Percentiles rank a stretch among this genome's conserved stretches.
Conservation (phyloP, 1,139 yeast genomes). For the Saccharomyces uvarum region DNA sequence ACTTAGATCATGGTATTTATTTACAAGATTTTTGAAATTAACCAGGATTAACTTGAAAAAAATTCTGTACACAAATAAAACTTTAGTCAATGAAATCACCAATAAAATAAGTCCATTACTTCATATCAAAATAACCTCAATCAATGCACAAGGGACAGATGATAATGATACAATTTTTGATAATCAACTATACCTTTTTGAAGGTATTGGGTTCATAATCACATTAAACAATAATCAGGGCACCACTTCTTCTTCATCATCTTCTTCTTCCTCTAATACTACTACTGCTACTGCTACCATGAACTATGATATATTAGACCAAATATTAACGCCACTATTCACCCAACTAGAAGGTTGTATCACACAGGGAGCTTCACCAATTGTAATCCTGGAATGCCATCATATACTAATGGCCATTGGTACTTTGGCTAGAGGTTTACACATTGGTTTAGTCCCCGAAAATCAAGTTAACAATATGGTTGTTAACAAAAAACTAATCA, state of each 20-base stretch:
- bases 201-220: conserved; percentile 63
- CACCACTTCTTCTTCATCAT: background rate
- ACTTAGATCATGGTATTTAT: conserved; percentile 82
- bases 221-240: background rate
- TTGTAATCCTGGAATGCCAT: conserved; percentile 64
- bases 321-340: conserved; percentile 72
- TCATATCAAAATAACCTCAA: conserved; percentile 49
- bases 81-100: conserved; percentile 35
- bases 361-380: conserved; percentile 38
- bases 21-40: conserved; percentile 71
- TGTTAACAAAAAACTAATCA: conserved; percentile 25
- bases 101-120: conserved; percentile 46
- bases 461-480: conserved; percentile 32
- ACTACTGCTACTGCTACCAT: conserved; percentile 33
- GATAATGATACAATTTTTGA: conserved; percentile 61
- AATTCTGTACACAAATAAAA: background rate
- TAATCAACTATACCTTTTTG: conserved; percentile 76
- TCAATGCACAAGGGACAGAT: conserved; percentile 48
- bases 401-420: conserved; percentile 86
- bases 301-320: conserved; percentile 47
- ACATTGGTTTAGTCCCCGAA: conserved; percentile 33
- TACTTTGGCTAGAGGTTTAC: conserved; percentile 76
- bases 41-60: conserved; percentile 56
- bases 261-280: too few species aligned
- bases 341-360: conserved; percentile 62